Conservation (phyloP, 371 early-diverging fungal species). For the Rhizopus delemar region DNA sequence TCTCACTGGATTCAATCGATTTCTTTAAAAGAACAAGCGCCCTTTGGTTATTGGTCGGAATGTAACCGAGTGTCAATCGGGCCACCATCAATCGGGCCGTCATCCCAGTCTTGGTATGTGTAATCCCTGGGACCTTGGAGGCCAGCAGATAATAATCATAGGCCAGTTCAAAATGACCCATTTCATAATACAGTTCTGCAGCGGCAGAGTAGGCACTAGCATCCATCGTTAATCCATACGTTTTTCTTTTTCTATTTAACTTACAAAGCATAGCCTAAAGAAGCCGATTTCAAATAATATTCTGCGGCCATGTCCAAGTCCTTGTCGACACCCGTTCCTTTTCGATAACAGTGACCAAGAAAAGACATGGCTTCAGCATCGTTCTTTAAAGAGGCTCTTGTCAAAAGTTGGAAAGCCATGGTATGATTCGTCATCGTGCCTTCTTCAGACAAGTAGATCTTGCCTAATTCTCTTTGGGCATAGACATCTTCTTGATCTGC, state of each 20-base stretch:
- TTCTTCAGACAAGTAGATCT: slow-evolving; percentile 79
- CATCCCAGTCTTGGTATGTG: slow-evolving; percentile 35
- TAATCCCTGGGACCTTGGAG: slow-evolving; percentile 33
- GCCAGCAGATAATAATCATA: slow-evolving; percentile 41
- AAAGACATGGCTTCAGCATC: slow-evolving; percentile 80
- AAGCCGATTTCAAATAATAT: slow-evolving; percentile 38
- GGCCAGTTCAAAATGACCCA: slow-evolving; percentile 40
- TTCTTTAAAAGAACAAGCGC: slow-evolving; percentile 10
- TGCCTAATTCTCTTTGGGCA: slow-evolving; percentile 83
- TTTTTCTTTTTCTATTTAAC: slow-evolving; percentile 2
- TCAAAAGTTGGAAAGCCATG: slow-evolving; percentile 77
- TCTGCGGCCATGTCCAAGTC: slow-evolving; percentile 64
- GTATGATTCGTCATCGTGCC: slow-evolving; percentile 57
- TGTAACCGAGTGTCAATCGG: slow-evolving; percentile 42
- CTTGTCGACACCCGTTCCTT: slow-evolving; percentile 51
- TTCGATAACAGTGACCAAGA: slow-evolving; percentile 55
- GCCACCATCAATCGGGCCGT: slow-evolving; percentile 48
- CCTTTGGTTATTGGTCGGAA: slow-evolving; percentile 18
- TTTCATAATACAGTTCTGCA: slow-evolving; percentile 41
- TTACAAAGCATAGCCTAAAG: slow-evolving; percentile 42
- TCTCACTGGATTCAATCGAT: background rate
- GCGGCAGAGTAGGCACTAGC: slow-evolving; percentile 49
- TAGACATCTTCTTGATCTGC: slow-evolving; percentile 47
- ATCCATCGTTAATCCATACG: too few species aligned
- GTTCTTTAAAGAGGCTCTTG: slow-evolving; percentile 77